Evolutionary conservation across 2,329 filamentous ascomycete species (phyloP).

Genomic region (Neospermospora avenae): DNA sequence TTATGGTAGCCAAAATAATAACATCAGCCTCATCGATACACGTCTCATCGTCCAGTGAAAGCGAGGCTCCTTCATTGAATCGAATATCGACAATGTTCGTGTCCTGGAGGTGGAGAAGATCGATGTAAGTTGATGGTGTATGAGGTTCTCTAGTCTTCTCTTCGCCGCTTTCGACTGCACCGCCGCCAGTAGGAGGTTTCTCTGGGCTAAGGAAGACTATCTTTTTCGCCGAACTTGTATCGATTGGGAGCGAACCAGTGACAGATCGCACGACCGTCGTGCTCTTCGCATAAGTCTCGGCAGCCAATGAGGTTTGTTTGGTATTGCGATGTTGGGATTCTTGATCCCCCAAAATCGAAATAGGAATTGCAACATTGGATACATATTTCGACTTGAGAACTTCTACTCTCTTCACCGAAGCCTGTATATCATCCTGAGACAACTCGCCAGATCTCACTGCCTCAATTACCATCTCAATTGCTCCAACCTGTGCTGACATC

Average conservation of each 20-base stretch:
- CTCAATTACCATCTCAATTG: conserved; percentile 39
- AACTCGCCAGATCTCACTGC: conserved; percentile 38
- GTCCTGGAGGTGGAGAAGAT: conserved; percentile 34
- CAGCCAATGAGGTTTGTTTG: conserved; percentile 28
- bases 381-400: conserved; percentile 38
- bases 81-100: conserved; percentile 34
- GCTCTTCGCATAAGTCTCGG: conserved; percentile 39
- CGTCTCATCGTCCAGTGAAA: conserved; percentile 35
- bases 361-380: conserved; percentile 5
- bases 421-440: conserved; percentile 32
- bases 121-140: conserved; percentile 34
- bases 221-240: conserved; percentile 21
- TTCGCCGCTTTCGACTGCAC: conserved; percentile 40
- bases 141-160: conserved; percentile 35
- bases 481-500: conserved; percentile 39
- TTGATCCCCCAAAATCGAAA: conserved; percentile 23
- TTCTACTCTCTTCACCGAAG: conserved; percentile 37
- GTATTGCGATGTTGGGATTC: conserved; percentile 24
- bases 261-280: conserved; percentile 40
- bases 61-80: conserved; percentile 32
- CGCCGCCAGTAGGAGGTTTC: conserved; percentile 35
- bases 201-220: conserved; percentile 40
- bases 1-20: conserved; percentile 40
- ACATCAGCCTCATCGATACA: conserved; percentile 37
- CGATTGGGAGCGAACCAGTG: conserved; percentile 34